Percentiles rank a stretch among this genome's conserved stretches.
phyloP scores from a whole-genome alignment of 768 basidiomycete species.

The Mycena olivaceomarginata region DNA sequence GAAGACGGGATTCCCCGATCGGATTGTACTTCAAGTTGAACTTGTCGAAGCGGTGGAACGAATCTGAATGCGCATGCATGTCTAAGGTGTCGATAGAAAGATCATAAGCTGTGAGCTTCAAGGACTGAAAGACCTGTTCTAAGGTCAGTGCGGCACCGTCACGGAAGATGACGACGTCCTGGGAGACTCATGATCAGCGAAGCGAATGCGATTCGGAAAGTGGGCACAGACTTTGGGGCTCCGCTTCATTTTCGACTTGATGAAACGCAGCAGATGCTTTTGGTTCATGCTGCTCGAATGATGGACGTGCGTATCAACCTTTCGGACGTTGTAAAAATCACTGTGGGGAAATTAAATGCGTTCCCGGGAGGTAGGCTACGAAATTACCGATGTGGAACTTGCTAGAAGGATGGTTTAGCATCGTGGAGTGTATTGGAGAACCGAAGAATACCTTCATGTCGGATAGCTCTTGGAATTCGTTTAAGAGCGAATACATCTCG shows the following conservation, averaged over 20 bases:
- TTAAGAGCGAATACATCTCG: conserved; percentile 92
- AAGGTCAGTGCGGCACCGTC: conserved; percentile 93
- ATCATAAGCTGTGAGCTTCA: conserved; percentile 97
- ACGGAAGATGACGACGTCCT: conserved; percentile 98
- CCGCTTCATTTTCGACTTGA: conserved; percentile 97
- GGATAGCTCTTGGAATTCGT: conserved; percentile 94
- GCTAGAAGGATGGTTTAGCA: conserved; percentile 59
- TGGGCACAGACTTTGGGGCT: conserved; percentile 78
- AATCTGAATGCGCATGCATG: conserved; percentile 99
- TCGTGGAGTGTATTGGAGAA: neutral
- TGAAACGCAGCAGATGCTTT: conserved; percentile 98
- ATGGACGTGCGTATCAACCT: conserved; percentile 99
- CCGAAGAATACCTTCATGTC: conserved; percentile 92
- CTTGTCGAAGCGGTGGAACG: conserved; percentile 96
- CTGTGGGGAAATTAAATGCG: conserved; percentile 63
- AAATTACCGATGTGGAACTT: conserved; percentile 87
- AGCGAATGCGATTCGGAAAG: neutral
- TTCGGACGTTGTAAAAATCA: conserved; percentile 98
- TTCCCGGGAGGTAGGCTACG: neutral
- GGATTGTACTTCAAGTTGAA: conserved; percentile 99
- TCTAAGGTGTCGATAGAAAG: conserved; percentile 99
- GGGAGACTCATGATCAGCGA: conserved; percentile 13
- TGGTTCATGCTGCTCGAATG: conserved; percentile 99
- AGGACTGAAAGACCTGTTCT: conserved; percentile 95
- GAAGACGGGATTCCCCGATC: conserved; percentile 93